phyloP scores from a whole-genome alignment of 805 yeast species.

The Wickerhamiella siamensis region DNA sequence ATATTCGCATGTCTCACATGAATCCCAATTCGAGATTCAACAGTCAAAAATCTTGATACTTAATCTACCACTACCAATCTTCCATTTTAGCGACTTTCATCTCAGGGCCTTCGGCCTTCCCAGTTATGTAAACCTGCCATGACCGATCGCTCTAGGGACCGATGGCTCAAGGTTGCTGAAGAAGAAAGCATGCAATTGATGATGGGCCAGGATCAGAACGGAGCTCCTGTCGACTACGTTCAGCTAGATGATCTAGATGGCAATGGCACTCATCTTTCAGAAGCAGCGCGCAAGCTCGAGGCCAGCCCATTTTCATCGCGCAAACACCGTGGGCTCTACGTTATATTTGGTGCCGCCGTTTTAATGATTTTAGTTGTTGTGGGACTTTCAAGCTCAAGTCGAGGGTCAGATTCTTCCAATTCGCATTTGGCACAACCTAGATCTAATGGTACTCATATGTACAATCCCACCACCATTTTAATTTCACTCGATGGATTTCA shows the following conservation, averaged over 20 bases:
- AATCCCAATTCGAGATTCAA: conserved; percentile 1
- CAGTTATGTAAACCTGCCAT: no score
- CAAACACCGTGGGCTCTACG: conserved; percentile 1
- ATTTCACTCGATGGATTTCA: conserved; percentile 83
- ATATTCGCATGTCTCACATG: neutral
- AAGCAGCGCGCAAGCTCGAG: neutral
- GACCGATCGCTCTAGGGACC: neutral
- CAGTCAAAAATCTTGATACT: no score
- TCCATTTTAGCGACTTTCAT: no score
- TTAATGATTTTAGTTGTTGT: conserved; percentile 6
- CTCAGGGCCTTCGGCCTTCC: no score
- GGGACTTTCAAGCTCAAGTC: neutral
- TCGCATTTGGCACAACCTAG: conserved; percentile 3
- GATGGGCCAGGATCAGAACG: conserved; percentile 10
- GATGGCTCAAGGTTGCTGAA: conserved; percentile 8
- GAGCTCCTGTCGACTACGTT: conserved; percentile 12
- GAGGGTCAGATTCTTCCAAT: neutral
- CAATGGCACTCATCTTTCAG: conserved; percentile 6
- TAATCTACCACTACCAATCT: no score
- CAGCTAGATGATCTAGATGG: conserved; percentile 15
- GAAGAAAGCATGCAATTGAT: conserved; percentile 16
- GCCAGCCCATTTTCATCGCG: neutral
- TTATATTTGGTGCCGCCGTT: conserved; percentile 6
- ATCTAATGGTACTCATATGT: conserved; percentile 53
- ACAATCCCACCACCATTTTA: conserved; percentile 66